These are phyloP conservation scores for Ascoidea rubescens DNA, from an alignment of 805 yeast genomes.

Conservation along the genomic window DNA sequence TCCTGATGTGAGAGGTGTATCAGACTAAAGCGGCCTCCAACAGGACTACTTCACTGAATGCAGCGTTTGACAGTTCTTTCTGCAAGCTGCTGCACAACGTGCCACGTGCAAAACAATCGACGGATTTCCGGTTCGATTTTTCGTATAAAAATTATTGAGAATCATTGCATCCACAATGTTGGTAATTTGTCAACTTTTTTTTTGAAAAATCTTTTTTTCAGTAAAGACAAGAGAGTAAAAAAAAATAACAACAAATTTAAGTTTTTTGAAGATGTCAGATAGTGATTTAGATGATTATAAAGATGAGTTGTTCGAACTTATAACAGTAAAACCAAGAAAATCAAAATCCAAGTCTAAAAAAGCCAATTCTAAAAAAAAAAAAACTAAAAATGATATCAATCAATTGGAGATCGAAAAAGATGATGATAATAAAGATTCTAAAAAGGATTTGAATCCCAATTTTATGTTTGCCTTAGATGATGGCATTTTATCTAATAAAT, in stretches of 20 bases:
- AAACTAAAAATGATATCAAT: neutral
- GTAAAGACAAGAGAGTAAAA: neutral
- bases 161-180: too few relatives aligned
- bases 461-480: neutral
- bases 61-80: too few relatives aligned
- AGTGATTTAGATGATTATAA: neutral
- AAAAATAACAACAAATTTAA: too few relatives aligned
- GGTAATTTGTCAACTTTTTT: neutral
- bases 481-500: neutral
- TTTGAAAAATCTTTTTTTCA: too few relatives aligned
- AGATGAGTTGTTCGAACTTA: neutral
- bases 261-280: neutral
- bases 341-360: neutral
- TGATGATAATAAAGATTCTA: neutral
- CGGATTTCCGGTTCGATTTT: too few relatives aligned
- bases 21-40: too few relatives aligned
- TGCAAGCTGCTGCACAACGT: too few relatives aligned
- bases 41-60: too few relatives aligned
- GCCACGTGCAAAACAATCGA: too few relatives aligned
- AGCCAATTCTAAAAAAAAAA: too few relatives aligned
- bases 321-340: neutral
- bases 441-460: neutral
- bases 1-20: constrained; percentile 19
- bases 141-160: too few relatives aligned
- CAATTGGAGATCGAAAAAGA: neutral